Evolutionary conservation across 805 yeast genomes (phyloP).

Genomic region (Metschnikowia santaceciliae): DNA sequence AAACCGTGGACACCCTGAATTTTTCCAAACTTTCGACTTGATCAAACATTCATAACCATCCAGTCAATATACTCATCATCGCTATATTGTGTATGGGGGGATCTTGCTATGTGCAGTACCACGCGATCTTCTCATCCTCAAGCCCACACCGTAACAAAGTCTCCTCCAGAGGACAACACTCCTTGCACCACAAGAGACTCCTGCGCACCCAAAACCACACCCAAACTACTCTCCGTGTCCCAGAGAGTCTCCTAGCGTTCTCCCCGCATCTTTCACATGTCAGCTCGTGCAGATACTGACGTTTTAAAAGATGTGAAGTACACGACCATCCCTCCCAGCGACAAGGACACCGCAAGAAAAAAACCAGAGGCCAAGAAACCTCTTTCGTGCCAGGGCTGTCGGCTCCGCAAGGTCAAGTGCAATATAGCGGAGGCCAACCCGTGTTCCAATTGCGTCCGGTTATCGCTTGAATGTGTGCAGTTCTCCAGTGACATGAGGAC

Average conservation of each 20-base stretch:
- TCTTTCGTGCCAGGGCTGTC: conserved; percentile 37
- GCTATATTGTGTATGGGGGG: too few species aligned
- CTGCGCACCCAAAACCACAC: background rate
- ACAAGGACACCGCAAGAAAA: background rate
- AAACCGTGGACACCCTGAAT: too few species aligned
- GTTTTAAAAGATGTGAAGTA: background rate
- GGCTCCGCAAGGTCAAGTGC: conserved; percentile 45
- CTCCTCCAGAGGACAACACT: background rate
- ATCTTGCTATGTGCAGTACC: background rate
- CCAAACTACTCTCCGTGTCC: background rate
- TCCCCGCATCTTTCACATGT: conserved; percentile 2
- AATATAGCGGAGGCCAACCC: conserved; percentile 39
- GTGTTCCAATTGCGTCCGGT: conserved; percentile 44
- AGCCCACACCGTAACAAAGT: background rate
- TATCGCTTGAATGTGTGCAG: conserved; percentile 43
- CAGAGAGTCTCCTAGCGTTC: background rate
- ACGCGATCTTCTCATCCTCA: background rate
- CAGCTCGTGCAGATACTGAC: background rate
- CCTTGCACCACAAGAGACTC: background rate
- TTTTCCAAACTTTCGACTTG: too few species aligned
- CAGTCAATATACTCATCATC: too few species aligned
- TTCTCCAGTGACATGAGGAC: conserved; percentile 48
- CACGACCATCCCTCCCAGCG: background rate
- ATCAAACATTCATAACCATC: too few species aligned
- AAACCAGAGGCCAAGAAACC: conserved; percentile 6